Percentiles rank a stretch among this genome's conserved stretches.
Conservation (phyloP, 768 basidiomycete species). For the Pleurotus djamor region DNA sequence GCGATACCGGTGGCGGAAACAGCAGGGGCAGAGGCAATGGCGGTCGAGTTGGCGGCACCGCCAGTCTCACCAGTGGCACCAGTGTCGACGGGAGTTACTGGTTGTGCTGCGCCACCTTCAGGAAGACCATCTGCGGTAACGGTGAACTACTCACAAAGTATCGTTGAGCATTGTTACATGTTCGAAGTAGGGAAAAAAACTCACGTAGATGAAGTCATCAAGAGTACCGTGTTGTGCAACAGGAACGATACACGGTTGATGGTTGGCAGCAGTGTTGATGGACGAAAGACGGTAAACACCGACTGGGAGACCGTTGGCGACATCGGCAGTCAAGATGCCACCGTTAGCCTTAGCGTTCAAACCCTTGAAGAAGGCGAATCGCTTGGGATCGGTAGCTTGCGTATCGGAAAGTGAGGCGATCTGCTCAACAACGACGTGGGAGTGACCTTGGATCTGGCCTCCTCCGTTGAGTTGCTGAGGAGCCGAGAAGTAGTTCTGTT, state of each 20-base stretch:
- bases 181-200: slow-evolving; percentile 15
- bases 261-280: slow-evolving; percentile 50
- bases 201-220: slow-evolving; percentile 45
- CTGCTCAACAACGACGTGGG: slow-evolving; percentile 53
- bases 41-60: slow-evolving; percentile 9
- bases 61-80: slow-evolving; percentile 11
- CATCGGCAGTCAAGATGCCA: slow-evolving; percentile 45
- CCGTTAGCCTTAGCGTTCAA: slow-evolving; percentile 45
- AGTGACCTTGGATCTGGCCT: slow-evolving; percentile 49
- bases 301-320: slow-evolving; percentile 49
- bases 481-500: slow-evolving; percentile 44
- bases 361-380: slow-evolving; percentile 69
- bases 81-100: slow-evolving; percentile 8
- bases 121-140: slow-evolving; percentile 27
- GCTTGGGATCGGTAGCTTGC: slow-evolving; percentile 41
- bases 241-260: slow-evolving; percentile 44
- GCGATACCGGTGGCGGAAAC: slow-evolving; percentile 7
- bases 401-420: slow-evolving; percentile 40
- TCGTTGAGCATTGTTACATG: slow-evolving; percentile 1
- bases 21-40: slow-evolving; percentile 9
- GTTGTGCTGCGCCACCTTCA: slow-evolving; percentile 6
- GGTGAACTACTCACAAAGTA: slow-evolving; percentile 22
- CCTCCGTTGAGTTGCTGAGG: slow-evolving; percentile 45
- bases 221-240: slow-evolving; percentile 49
- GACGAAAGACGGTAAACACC: slow-evolving; percentile 56